phyloP scores from a whole-genome alignment of 2,329 filamentous ascomycete genomes.

The Nothomitra cinnamomea region DNA sequence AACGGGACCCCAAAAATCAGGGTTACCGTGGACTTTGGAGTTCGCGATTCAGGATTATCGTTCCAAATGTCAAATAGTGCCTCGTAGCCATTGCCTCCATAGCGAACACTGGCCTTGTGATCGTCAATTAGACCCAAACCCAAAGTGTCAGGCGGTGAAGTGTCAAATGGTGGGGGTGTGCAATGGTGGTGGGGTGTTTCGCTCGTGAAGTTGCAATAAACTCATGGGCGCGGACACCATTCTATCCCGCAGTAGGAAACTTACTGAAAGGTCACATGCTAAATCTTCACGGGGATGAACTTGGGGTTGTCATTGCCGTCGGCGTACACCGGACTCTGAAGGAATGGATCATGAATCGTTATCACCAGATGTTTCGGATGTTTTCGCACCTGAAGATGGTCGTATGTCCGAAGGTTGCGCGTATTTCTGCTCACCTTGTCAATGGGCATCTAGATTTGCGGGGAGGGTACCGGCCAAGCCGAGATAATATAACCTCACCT shows the following conservation, averaged over 20 bases:
- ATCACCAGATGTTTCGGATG: background rate
- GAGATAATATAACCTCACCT: background rate
- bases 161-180: background rate
- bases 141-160: background rate
- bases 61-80: background rate
- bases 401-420: background rate
- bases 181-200: background rate
- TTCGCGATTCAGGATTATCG: too few species aligned
- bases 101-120: background rate
- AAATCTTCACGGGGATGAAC: background rate
- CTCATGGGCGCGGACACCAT: background rate
- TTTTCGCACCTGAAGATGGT: background rate
- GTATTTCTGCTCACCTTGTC: background rate
- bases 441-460: slow-evolving; percentile 1
- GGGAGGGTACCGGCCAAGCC: background rate
- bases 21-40: too few species aligned
- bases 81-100: background rate
- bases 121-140: background rate
- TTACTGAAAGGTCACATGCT: too few species aligned
- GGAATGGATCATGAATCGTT: background rate
- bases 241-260: too few species aligned
- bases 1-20: too few species aligned
- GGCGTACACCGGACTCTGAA: background rate
- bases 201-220: background rate
- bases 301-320: background rate